A percentile compares a stretch with the other conserved stretches of the same genome.
These are phyloP conservation scores for Talaromyces adpressus DNA, from an alignment of 495 filamentous ascomycete genomes.

Conservation along the genomic window DNA sequence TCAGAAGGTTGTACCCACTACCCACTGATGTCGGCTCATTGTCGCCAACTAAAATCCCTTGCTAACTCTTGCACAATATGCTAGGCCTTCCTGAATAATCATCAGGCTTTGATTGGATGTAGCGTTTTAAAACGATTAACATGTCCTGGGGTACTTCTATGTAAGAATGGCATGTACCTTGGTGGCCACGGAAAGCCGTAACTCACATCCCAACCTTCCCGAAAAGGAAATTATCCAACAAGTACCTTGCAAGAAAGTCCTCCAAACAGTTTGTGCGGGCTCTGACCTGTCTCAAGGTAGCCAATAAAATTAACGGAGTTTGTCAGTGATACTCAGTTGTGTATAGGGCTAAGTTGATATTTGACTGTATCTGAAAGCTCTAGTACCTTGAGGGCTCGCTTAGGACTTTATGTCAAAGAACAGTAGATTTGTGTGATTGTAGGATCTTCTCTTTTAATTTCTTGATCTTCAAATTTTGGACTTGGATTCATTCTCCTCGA, in stretches of 20 bases:
- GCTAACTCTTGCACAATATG: neutral
- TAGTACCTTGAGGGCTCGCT: constrained; percentile 1
- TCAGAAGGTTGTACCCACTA: too few species aligned
- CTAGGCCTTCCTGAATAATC: neutral
- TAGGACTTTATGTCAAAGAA: neutral
- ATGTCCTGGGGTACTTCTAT: neutral
- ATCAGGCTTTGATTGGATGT: neutral
- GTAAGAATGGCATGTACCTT: neutral
- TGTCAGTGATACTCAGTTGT: neutral
- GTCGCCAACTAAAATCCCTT: too few species aligned
- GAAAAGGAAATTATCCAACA: neutral
- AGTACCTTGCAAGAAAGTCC: neutral
- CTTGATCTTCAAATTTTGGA: neutral
- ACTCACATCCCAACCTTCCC: neutral
- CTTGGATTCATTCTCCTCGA: too few species aligned
- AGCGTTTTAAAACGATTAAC: too few species aligned
- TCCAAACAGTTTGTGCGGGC: neutral
- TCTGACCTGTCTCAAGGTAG: neutral
- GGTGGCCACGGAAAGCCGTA: neutral
- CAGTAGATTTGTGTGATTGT: neutral
- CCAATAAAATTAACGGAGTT: neutral
- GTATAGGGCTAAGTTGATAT: too few species aligned
- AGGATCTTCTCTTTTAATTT: neutral
- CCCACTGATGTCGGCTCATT: too few species aligned
- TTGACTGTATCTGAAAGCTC: neutral